Conservation (phyloP, 2,329 filamentous ascomycete genomes). For the Huntiella bhutanensis region DNA sequence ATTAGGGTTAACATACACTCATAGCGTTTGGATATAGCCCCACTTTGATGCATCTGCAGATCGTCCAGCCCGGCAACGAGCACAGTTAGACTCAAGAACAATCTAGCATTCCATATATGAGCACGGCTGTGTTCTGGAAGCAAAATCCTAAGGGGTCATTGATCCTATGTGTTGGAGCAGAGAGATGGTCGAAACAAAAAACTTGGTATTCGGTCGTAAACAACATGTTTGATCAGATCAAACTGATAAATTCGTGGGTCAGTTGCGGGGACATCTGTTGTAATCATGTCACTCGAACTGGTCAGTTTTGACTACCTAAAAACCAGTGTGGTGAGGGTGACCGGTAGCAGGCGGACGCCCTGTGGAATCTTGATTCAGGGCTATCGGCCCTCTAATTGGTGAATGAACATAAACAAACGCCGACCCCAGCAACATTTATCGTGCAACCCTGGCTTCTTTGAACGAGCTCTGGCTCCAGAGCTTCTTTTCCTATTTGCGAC, state of each 20-base stretch:
- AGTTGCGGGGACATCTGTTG: not conserved
- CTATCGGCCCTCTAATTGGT: too few species aligned
- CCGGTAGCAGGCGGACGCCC: too few species aligned
- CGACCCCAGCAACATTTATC: not conserved
- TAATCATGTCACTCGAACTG: too few species aligned
- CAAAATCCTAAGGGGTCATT: not conserved
- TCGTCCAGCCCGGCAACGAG: too few species aligned
- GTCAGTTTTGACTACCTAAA: too few species aligned
- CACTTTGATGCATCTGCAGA: not conserved
- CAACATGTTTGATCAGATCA: not conserved
- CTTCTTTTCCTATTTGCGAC: not conserved
- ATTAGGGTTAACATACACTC: too few species aligned
- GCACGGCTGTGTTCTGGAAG: not conserved
- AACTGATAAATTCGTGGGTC: not conserved
- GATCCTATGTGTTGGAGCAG: not conserved
- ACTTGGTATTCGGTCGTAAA: not conserved
- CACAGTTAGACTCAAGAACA: not conserved
- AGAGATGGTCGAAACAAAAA: not conserved
- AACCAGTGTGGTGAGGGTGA: too few species aligned
- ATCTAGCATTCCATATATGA: not conserved
- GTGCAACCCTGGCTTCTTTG: slow-evolving; percentile 3
- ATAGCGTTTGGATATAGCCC: not conserved
- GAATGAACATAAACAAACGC: not conserved
- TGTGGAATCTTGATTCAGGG: too few species aligned
- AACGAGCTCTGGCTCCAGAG: not conserved